Evolutionary conservation across 106 monocot species (phyloP).

Genomic region (Agapanthus africanus): DNA sequence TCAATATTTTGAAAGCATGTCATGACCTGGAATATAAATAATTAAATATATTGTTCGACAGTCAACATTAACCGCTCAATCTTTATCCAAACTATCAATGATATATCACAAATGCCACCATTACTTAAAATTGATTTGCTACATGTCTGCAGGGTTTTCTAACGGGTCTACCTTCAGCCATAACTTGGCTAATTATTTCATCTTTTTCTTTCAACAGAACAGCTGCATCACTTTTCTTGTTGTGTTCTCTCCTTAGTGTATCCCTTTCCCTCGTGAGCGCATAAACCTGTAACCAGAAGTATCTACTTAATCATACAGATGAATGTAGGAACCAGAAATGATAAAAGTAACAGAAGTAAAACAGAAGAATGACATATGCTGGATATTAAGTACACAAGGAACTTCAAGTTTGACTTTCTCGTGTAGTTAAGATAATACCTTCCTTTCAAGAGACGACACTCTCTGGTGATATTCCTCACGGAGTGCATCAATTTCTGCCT

Average conservation of each 20-base stretch:
- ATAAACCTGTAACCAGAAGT: conserved; percentile 63
- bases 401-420: no score
- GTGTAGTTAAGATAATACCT: conserved; percentile 55
- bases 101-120: background rate
- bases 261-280: conserved; percentile 93
- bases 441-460: conserved; percentile 87
- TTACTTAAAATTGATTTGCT: background rate
- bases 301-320: conserved; percentile 6
- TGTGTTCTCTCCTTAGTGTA: conserved; percentile 92
- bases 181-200: conserved; percentile 98
- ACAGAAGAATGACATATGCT: background rate
- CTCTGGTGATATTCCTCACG: conserved; percentile 93
- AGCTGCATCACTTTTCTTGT: conserved; percentile 82
- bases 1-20: no score
- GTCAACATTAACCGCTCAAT: background rate
- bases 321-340: background rate
- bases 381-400: background rate
- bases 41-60: background rate
- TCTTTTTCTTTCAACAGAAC: conserved; percentile 98
- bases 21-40: background rate
- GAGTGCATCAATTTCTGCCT: conserved; percentile 80
- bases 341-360: background rate
- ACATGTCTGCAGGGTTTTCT: background rate
- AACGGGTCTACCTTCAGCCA: conserved; percentile 83
- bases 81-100: background rate